A percentile compares a stretch with the other conserved stretches of the same genome.
These are phyloP conservation scores for Clonostachys sp. DNA, from an alignment of 2,329 filamentous ascomycete genomes.

Conservation along the genomic window DNA sequence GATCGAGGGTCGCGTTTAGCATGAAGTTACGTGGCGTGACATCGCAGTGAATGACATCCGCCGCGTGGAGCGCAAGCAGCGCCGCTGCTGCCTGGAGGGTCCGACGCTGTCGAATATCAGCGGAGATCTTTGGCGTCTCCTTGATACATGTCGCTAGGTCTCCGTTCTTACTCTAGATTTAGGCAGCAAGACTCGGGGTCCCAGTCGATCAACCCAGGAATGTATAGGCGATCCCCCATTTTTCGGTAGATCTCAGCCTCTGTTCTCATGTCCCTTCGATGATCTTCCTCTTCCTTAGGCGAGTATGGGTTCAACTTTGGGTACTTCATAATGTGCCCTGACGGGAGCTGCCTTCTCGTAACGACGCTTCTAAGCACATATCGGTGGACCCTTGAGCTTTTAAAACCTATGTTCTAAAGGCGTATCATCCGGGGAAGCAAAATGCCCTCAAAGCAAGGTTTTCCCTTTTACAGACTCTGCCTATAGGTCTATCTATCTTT, in stretches of 20 bases:
- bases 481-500: too few relatives aligned
- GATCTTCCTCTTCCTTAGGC: background rate
- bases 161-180: conserved; percentile 6
- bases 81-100: conserved; percentile 23
- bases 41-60: conserved; percentile 31
- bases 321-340: background rate
- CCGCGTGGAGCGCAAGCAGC: conserved; percentile 24
- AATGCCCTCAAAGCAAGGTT: too few relatives aligned
- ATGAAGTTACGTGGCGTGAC: conserved; percentile 30
- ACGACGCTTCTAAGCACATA: too few relatives aligned
- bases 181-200: conserved; percentile 4
- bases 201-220: conserved; percentile 9
- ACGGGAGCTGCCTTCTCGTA: background rate
- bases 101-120: conserved; percentile 17
- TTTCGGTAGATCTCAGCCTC: conserved; percentile 6
- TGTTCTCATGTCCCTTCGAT: conserved; percentile 6
- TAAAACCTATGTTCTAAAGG: too few relatives aligned
- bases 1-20: conserved; percentile 21
- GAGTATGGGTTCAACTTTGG: background rate
- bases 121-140: conserved; percentile 3
- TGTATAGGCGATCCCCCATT: conserved; percentile 3
- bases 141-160: conserved; percentile 6
- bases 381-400: too few relatives aligned
- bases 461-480: too few relatives aligned
- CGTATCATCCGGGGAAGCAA: too few relatives aligned